Base-by-base conservation (phyloP, 805 yeast species). In the Myxozyma kluyveri region DNA sequence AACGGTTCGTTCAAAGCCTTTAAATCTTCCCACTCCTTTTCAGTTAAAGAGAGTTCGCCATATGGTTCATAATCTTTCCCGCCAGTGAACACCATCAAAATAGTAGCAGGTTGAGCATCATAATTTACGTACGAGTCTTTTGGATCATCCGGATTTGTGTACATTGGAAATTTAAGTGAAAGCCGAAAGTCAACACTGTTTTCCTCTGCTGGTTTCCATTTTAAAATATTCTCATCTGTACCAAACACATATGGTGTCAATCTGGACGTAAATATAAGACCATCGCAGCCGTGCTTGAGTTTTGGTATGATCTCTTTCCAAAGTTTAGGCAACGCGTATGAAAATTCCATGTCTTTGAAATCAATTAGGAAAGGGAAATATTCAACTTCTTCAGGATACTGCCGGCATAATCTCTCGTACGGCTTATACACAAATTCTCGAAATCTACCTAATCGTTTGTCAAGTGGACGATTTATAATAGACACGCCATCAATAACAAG, bases 121-220 rank as follows among this genome's bases (percentile, higher is more conserved):
- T 88, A 93, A 65, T 88, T 88, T 18, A 75, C 75, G 64, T 88
- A 89, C 39, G 73, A 72, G 24, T 72, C 68, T 26, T 63, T 65
- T n/a, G 56, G 45, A 18, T 61, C 63, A 6, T 81, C 71, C 49
- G 82, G 49, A 36, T 53, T 57, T 42, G 76, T 76, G 61, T 61
- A 81, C 6, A 69, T 61, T 17, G 82, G 80, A 62, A 87, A 86
- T 32, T 76, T 76, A 52, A 88, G 68, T 31, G 75, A 75, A 54
- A 93, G 68, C 65, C 83, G 83, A 69, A 88, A 93, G 69, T 93
- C 99, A 40, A 95, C 80, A 0, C 97, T 85, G 63, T 93, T 95
- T 68, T 91, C 99, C 57, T 87, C 87, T 10, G 95, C 88, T 1
- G 99, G 98, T 65, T 93, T 93, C 99, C 99, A 93, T 69, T 95